Conservation (phyloP, 2,329 filamentous ascomycete genomes). For the Alternaria sp. region DNA sequence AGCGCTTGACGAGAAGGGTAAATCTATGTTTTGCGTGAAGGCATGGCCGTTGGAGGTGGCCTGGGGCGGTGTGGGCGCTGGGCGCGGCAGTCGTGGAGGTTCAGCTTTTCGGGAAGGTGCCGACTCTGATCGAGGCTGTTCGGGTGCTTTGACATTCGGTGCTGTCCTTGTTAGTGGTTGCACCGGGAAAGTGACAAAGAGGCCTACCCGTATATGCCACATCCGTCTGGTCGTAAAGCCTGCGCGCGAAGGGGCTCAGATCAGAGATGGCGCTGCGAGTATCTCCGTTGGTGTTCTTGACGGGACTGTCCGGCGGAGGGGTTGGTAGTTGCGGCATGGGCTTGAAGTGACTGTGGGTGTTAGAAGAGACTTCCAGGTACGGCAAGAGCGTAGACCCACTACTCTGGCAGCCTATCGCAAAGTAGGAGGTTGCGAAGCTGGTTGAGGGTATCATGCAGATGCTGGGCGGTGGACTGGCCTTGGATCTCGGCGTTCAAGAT, state of each 20-base stretch:
- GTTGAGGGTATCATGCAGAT: conserved; percentile 73
- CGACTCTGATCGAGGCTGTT: conserved; percentile 14
- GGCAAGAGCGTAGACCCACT: conserved; percentile 55
- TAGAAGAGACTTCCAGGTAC: conserved; percentile 7
- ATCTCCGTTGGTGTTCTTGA: conserved; percentile 26
- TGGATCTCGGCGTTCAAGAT: conserved; percentile 74
- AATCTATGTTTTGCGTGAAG: conserved; percentile 19
- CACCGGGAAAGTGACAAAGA: not conserved
- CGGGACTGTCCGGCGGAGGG: conserved; percentile 37
- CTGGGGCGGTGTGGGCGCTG: conserved; percentile 15
- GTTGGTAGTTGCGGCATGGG: conserved; percentile 37
- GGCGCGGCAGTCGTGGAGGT: conserved; percentile 14
- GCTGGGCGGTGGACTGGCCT: conserved; percentile 65
- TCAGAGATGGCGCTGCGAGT: conserved; percentile 21
- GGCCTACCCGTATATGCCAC: conserved; percentile 45
- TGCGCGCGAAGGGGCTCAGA: conserved; percentile 61
- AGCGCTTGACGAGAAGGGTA: conserved; percentile 21
- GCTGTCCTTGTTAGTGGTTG: conserved; percentile 27
- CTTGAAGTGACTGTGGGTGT: conserved; percentile 41
- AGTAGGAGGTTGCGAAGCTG: conserved; percentile 78
- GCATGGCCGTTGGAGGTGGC: conserved; percentile 16
- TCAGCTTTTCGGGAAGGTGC: conserved; percentile 16
- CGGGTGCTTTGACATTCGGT: conserved; percentile 12
- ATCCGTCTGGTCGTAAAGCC: conserved; percentile 56
- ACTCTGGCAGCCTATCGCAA: conserved; percentile 72